Conservation (phyloP, 768 basidiomycete species). For the Boletus vinaceobasis region DNA sequence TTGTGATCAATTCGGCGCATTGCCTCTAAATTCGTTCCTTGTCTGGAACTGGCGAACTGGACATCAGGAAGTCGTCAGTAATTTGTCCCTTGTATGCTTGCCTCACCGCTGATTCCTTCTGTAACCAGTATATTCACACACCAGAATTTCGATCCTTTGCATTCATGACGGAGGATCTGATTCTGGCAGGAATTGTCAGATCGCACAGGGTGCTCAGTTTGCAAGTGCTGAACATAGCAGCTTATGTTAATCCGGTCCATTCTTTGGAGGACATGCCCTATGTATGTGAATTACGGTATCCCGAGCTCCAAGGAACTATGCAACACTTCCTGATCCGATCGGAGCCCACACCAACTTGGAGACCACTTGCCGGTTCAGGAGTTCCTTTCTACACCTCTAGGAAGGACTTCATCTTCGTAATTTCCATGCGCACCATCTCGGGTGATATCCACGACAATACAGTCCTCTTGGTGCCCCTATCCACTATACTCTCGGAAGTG, state of each 20-base stretch:
- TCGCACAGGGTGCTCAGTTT: constrained; percentile 6
- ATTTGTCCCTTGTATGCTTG: background rate
- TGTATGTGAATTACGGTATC: constrained; percentile 28
- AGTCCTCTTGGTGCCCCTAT: constrained; percentile 32
- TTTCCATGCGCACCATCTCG: constrained; percentile 20
- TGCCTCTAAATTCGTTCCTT: constrained; percentile 15
- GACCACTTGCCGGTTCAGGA: constrained; percentile 1
- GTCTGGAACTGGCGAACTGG: constrained; percentile 37
- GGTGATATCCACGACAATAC: constrained; percentile 7
- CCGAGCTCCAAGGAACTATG: constrained; percentile 13
- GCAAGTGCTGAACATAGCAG: constrained; percentile 19
- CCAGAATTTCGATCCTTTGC: constrained; percentile 31
- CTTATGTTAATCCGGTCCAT: background rate
- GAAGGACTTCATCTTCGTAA: constrained; percentile 32
- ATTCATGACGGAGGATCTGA: constrained; percentile 32
- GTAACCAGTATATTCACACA: constrained; percentile 17
- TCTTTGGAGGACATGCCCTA: constrained; percentile 14
- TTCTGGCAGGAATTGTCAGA: constrained; percentile 20
- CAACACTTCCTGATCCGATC: constrained; percentile 30
- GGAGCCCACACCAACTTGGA: constrained; percentile 32
- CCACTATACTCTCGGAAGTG: constrained; percentile 28
- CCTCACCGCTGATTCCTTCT: constrained; percentile 1
- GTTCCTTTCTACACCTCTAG: constrained; percentile 24
- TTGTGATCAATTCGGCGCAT: constrained; percentile 7
- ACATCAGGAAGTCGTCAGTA: constrained; percentile 26